Conservation (phyloP, 257 asterid species). For the Gardenia jasminoides region DNA sequence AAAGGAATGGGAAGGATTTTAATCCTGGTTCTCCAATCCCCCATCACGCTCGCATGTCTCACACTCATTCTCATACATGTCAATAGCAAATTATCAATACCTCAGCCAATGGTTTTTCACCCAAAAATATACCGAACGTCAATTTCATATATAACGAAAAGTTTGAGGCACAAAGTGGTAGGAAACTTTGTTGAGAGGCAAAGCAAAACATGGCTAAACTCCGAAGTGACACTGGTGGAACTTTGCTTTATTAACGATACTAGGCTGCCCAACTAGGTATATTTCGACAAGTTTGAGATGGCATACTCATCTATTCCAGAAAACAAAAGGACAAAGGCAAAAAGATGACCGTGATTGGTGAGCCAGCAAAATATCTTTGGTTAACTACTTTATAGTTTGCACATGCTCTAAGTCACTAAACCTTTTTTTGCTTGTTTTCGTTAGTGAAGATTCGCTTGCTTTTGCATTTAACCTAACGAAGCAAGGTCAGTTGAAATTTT, state of each 20-base stretch:
- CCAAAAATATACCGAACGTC: too few relatives aligned
- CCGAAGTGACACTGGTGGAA: background rate
- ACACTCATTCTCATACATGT: too few relatives aligned
- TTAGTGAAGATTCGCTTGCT: background rate
- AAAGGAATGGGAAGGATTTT: too few relatives aligned
- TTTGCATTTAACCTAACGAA: background rate
- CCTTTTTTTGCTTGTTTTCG: background rate
- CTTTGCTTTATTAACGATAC: background rate
- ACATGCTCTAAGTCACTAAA: background rate
- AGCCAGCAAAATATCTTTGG: background rate
- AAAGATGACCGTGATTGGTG: background rate
- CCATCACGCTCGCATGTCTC: too few relatives aligned
- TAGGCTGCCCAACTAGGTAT: too few relatives aligned
- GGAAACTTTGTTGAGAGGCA: background rate
- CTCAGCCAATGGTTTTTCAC: background rate
- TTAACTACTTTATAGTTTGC: too few relatives aligned
- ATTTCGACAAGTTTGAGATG: background rate
- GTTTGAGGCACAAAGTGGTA: background rate
- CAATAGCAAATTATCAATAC: too few relatives aligned
- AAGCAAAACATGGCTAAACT: background rate
- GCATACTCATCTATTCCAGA: background rate
- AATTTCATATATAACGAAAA: too few relatives aligned
- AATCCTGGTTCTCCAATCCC: too few relatives aligned
- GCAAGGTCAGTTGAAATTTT: too few relatives aligned
- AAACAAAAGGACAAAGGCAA: too few relatives aligned